These are phyloP conservation scores for Prillingera fragicola DNA, from an alignment of 1,284 basidiomycete species.

Conservation along the genomic window DNA sequence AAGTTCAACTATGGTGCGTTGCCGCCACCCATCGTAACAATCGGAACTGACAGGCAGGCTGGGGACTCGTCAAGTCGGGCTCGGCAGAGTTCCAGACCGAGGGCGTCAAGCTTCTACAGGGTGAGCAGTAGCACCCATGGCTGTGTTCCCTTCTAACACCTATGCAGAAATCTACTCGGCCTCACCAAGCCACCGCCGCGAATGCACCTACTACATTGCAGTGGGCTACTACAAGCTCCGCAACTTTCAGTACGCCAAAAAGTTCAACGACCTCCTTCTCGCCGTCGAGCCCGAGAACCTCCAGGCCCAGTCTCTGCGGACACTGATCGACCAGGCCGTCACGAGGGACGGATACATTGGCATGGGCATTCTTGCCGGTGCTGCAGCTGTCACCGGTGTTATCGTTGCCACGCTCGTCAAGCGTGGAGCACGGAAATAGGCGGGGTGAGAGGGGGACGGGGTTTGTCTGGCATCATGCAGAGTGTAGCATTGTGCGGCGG, in stretches of 20 bases:
- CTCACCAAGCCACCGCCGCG: conserved; percentile 79
- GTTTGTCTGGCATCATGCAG: no score
- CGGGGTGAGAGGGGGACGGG: no score
- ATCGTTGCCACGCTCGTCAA: conserved; percentile 76
- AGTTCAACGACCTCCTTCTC: conserved; percentile 83
- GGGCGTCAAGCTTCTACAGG: conserved; percentile 86
- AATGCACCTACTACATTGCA: conserved; percentile 95
- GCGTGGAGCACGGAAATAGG: conserved; percentile 60
- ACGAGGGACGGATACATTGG: conserved; percentile 60
- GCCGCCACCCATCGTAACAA: neutral
- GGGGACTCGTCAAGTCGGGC: conserved; percentile 89
- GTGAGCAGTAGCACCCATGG: conserved; percentile 49
- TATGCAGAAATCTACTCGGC: conserved; percentile 79
- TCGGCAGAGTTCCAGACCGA: conserved; percentile 76
- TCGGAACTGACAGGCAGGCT: conserved; percentile 45
- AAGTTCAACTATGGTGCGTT: conserved; percentile 89
- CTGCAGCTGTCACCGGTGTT: conserved; percentile 77
- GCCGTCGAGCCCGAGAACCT: conserved; percentile 92
- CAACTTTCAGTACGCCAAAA: conserved; percentile 87
- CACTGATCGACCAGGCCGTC: conserved; percentile 82
- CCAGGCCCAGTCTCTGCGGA: conserved; percentile 79
- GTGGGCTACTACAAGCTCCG: conserved; percentile 96
- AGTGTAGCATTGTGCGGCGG: no score
- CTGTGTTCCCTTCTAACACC: neutral
- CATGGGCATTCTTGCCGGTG: conserved; percentile 88